Base-by-base conservation (phyloP, 2,329 filamentous ascomycete species). In the Colletotrichum abscissum region DNA sequence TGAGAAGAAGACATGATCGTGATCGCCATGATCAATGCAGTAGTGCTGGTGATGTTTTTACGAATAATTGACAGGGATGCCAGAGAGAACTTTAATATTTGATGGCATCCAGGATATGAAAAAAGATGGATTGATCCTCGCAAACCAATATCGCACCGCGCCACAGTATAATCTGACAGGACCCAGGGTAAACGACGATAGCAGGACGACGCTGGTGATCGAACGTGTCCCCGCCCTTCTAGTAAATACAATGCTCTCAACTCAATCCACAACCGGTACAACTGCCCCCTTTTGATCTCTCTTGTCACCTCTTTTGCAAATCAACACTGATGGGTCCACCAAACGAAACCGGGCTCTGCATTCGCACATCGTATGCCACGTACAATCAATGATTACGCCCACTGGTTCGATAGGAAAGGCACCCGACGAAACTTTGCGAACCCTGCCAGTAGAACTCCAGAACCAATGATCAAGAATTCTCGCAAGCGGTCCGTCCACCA, bases 351-450 rank as follows among this genome's bases (percentile, higher is more conserved):
- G 62, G 52, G 73, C 62, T 66, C 66, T 55, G 65, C 70, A 64
- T 46, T 64, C 73, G 65, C 73, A 73, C 59, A 63, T 74, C 70
- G 70, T 73, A 73, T 73, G 73, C 70, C 70, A 52, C 65, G 60
- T 74, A 52, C 63, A 74, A 67, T 73, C 73, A 74, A 72, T 68
- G 66, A 65, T 63, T 67, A 55, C 69, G 72, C 69, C 72, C 58
- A 74, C 49, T 55, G 63, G 28, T 72, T 72, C 28, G 42, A 69
- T 63, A 69, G 63, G 35, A 69, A 72, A 28, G 58, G 57, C 57
- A 68, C 38, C 58, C 24, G 26, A 63, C 33, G n/a, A 59, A 54
- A 72, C 63, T 42, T 72, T 42, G 66, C 70, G 70, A 72, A 72
- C 67, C 63, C 52, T 46, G 42, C 62, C 71, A 62, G 56, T 64